phyloP scores from a whole-genome alignment of 352 stramenopile genomes.

The Globisporangium rhizosaccharum region DNA sequence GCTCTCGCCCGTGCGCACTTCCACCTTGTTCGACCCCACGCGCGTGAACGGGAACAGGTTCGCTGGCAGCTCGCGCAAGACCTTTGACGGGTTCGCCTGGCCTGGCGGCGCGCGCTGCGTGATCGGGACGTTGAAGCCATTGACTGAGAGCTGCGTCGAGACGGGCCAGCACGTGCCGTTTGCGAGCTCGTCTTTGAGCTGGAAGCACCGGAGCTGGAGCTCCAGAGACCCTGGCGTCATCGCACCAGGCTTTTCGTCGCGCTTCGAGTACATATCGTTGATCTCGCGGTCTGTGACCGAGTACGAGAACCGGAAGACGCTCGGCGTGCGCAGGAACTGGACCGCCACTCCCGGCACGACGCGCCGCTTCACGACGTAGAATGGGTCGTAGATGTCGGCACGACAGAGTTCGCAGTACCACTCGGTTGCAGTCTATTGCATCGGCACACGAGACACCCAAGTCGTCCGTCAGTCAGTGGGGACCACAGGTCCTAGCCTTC shows the following conservation, averaged over 20 bases:
- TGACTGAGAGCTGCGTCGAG: constrained; percentile 60
- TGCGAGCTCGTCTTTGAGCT: constrained; percentile 62
- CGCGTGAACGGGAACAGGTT: constrained; percentile 72
- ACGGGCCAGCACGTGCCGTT: constrained; percentile 70
- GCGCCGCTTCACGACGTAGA: constrained; percentile 54
- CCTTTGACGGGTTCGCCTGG: constrained; percentile 77
- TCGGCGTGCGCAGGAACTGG: constrained; percentile 47
- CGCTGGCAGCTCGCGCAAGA: constrained; percentile 63
- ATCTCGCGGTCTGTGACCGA: constrained; percentile 67
- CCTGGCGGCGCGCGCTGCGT: constrained; percentile 65
- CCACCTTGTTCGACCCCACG: constrained; percentile 66
- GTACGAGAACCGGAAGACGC: constrained; percentile 58
- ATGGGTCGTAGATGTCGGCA: constrained; percentile 64
- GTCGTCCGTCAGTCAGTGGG: background rate
- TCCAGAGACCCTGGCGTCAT: constrained; percentile 64
- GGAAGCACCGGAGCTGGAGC: constrained; percentile 76
- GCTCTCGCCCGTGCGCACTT: constrained; percentile 68
- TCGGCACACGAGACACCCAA: background rate
- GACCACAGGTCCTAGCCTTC: background rate
- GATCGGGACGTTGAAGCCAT: constrained; percentile 63
- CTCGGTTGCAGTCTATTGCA: constrained; percentile 28
- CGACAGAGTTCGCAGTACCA: constrained; percentile 79
- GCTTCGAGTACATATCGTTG: constrained; percentile 58
- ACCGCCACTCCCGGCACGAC: constrained; percentile 51
- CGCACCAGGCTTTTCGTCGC: constrained; percentile 37